Percentiles rank a stretch among this genome's conserved stretches.
Evolutionary conservation across 2,329 filamentous ascomycete genomes (phyloP).

Genomic region (Cercospora sojina): DNA sequence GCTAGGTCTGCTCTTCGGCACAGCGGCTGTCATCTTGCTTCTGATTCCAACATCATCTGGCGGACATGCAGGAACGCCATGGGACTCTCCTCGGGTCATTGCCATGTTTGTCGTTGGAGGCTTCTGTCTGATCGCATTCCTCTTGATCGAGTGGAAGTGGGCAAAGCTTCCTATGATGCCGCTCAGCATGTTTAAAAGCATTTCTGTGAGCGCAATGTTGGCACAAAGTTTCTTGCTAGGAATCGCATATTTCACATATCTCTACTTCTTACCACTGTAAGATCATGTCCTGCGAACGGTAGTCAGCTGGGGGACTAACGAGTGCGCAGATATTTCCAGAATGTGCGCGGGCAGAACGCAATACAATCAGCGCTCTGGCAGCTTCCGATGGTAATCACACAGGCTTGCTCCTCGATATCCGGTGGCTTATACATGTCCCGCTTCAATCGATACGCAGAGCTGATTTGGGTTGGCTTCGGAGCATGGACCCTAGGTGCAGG

Average conservation of each 20-base stretch:
- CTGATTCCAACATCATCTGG: neutral
- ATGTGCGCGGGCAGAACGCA: neutral
- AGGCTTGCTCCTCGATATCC: neutral
- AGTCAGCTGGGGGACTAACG: neutral
- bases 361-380: neutral
- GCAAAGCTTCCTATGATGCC: constrained; percentile 59
- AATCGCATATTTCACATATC: neutral
- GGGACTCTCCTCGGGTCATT: neutral
- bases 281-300: neutral
- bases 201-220: constrained; percentile 51
- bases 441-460: neutral
- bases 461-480: neutral
- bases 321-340: neutral
- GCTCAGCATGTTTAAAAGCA: constrained; percentile 56
- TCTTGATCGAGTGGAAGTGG: constrained; percentile 57
- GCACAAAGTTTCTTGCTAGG: neutral
- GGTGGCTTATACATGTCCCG: neutral
- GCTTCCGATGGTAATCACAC: neutral
- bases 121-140: constrained; percentile 41
- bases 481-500: neutral
- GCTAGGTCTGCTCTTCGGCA: neutral
- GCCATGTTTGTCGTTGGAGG: neutral
- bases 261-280: neutral
- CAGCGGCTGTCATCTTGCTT: neutral
- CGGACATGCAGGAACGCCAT: neutral